These are phyloP conservation scores for Orychophragmus violaceus DNA, from an alignment of 345 rosid genomes.

Conservation along the genomic window DNA sequence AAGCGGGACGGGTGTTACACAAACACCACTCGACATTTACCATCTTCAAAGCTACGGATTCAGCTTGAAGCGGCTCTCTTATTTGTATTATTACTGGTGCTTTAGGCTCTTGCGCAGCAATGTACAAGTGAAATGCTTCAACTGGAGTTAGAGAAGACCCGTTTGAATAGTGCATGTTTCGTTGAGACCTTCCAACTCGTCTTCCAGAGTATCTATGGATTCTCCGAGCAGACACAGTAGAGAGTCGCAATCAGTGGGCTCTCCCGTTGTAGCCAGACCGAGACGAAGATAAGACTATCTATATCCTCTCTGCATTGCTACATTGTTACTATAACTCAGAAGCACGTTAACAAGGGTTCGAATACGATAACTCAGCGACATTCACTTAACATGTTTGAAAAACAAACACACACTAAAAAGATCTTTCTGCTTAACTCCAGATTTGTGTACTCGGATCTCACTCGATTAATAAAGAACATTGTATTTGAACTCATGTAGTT, in stretches of 20 bases:
- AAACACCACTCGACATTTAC: neutral
- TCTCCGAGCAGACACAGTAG: constrained; percentile 53
- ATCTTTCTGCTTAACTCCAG: neutral
- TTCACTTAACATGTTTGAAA: neutral
- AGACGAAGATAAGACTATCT: constrained; percentile 42
- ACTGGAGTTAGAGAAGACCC: constrained; percentile 80
- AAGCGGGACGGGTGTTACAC: too few species aligned
- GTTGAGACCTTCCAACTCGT: constrained; percentile 46
- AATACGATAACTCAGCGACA: neutral
- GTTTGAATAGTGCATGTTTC: constrained; percentile 81
- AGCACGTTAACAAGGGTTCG: neutral
- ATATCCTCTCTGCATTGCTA: neutral
- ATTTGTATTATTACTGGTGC: neutral
- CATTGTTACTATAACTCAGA: neutral
- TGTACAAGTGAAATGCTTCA: constrained; percentile 69
- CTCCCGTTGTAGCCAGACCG: constrained; percentile 54
- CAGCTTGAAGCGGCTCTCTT: neutral
- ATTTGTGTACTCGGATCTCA: neutral
- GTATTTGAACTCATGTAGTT: neutral
- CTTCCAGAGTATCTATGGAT: constrained; percentile 48
- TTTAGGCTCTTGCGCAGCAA: constrained; percentile 78
- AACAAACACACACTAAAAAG: neutral
- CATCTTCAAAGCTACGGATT: constrained; percentile 5
- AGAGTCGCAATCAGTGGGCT: constrained; percentile 40
- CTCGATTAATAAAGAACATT: neutral